A percentile compares a stretch with the other conserved stretches of the same genome.
These are phyloP conservation scores for Mrakia blollopis DNA, from an alignment of 768 basidiomycete genomes.

Conservation along the genomic window DNA sequence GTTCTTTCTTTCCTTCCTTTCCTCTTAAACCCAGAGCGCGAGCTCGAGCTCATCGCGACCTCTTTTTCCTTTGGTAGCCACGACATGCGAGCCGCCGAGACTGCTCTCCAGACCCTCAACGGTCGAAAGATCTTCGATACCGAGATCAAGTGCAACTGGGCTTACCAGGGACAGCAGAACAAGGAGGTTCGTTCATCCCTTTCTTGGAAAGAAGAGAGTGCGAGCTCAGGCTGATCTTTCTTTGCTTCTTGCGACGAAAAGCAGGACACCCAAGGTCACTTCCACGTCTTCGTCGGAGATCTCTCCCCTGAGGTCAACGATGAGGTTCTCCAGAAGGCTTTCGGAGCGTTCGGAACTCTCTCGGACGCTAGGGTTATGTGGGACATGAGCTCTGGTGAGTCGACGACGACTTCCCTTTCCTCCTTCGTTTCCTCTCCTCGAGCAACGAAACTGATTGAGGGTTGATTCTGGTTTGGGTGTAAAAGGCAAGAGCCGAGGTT, in stretches of 20 bases:
- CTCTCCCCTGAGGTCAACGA: conserved; percentile 98
- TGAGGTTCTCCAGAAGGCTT: conserved; percentile 91
- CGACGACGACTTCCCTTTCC: conserved; percentile 57
- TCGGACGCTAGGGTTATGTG: conserved; percentile 80
- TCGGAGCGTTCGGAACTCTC: conserved; percentile 91
- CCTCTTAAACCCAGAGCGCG: no score
- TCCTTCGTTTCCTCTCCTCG: no score
- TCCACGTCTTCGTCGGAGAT: conserved; percentile 99
- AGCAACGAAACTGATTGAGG: not conserved
- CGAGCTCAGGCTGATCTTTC: not conserved
- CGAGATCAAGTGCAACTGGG: conserved; percentile 99
- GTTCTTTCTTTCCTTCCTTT: no score
- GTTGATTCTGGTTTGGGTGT: not conserved
- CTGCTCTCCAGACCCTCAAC: conserved; percentile 95
- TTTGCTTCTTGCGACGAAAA: not conserved
- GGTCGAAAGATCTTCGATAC: conserved; percentile 99
- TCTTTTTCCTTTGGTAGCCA: conserved; percentile 45
- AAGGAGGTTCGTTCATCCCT: conserved; percentile 58
- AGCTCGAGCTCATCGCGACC: no score
- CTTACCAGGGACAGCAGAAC: conserved; percentile 88
- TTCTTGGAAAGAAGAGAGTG: no score
- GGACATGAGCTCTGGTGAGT: conserved; percentile 99
- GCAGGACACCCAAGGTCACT: conserved; percentile 86
- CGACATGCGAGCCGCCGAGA: conserved; percentile 97
- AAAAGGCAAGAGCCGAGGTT: conserved; percentile 29